A percentile compares a stretch with the other conserved stretches of the same genome.
Conservation (phyloP, 2,329 filamentous ascomycete species). For the Coniochaeta sp. region DNA sequence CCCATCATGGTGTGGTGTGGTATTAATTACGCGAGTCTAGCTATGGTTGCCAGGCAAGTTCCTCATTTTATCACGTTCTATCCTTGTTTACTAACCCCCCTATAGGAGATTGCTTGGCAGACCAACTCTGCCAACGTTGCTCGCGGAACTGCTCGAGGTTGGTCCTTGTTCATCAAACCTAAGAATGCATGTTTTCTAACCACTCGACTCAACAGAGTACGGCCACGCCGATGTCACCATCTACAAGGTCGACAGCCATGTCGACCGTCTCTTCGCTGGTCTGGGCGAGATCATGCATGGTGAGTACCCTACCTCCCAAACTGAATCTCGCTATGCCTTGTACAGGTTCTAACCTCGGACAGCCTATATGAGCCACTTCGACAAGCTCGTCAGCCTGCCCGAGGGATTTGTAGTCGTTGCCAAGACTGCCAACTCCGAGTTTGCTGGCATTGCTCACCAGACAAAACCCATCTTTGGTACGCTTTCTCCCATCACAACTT, state of each 20-base stretch:
- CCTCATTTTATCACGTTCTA: neutral
- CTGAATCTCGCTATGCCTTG: conserved; percentile 12
- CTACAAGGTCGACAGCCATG: conserved; percentile 50
- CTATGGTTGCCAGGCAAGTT: conserved; percentile 39
- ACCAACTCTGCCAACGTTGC: conserved; percentile 53
- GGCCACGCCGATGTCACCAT: conserved; percentile 63
- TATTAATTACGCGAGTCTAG: conserved; percentile 21
- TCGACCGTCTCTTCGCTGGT: conserved; percentile 73
- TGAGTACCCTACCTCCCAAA: neutral
- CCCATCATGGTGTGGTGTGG: conserved; percentile 25
- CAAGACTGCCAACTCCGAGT: conserved; percentile 68
- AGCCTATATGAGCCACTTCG: conserved; percentile 69
- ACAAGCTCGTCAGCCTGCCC: conserved; percentile 74
- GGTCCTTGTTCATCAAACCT: neutral
- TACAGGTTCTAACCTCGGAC: conserved; percentile 1
- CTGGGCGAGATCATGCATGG: conserved; percentile 59
- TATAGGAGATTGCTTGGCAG: conserved; percentile 65
- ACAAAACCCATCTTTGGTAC: conserved; percentile 61
- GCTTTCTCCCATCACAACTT: conserved; percentile 8
- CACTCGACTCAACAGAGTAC: conserved; percentile 48
- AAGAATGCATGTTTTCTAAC: neutral
- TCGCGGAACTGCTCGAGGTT: conserved; percentile 50
- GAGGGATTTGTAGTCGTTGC: conserved; percentile 67
- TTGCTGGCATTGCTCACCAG: conserved; percentile 70
- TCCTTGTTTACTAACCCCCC: neutral